Conservation (phyloP, 2,329 filamentous ascomycete species). For the Fusarium veterinarium region DNA sequence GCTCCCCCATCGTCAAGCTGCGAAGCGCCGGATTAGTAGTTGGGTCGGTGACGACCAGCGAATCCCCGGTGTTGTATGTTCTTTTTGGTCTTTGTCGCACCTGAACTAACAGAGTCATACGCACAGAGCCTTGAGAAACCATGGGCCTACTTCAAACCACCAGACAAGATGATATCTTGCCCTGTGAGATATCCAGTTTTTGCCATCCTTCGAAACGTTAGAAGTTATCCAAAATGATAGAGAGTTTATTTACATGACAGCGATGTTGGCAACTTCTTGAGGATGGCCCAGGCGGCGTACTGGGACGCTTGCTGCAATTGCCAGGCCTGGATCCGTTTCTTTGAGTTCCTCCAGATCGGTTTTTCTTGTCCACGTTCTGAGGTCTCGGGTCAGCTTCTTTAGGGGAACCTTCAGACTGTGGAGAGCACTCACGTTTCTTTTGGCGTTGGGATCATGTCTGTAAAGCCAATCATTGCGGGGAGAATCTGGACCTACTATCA, state of each 20-base stretch:
- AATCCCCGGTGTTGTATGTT: slow-evolving; percentile 24
- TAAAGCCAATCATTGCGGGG: slow-evolving; percentile 51
- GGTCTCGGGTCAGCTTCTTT: accelerated
- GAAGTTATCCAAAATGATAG: neutral
- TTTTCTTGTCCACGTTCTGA: slow-evolving; percentile 49
- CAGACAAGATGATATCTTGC: slow-evolving; percentile 22
- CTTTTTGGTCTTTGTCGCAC: neutral
- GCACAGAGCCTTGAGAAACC: accelerated
- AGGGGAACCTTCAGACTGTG: accelerated
- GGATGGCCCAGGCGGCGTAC: slow-evolving; percentile 50
- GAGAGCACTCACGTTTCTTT: slow-evolving; percentile 42
- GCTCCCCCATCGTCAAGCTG: slow-evolving; percentile 17
- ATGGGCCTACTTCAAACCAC: slow-evolving; percentile 12
- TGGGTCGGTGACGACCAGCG: slow-evolving; percentile 16
- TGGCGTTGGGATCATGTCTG: slow-evolving; percentile 51
- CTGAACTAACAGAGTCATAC: accelerated
- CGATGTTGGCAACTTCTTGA: slow-evolving; percentile 51
- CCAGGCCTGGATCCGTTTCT: slow-evolving; percentile 48
- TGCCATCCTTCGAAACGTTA: slow-evolving; percentile 7
- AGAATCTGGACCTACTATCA: slow-evolving; percentile 29
- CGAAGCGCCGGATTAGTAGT: slow-evolving; percentile 17
- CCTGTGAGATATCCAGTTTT: slow-evolving; percentile 32
- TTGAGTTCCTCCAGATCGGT: slow-evolving; percentile 48
- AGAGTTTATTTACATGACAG: slow-evolving; percentile 42
- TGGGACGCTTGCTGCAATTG: slow-evolving; percentile 50